Evolutionary conservation across 1,284 basidiomycete genomes (phyloP).

Genomic region (Irpex lacteus): DNA sequence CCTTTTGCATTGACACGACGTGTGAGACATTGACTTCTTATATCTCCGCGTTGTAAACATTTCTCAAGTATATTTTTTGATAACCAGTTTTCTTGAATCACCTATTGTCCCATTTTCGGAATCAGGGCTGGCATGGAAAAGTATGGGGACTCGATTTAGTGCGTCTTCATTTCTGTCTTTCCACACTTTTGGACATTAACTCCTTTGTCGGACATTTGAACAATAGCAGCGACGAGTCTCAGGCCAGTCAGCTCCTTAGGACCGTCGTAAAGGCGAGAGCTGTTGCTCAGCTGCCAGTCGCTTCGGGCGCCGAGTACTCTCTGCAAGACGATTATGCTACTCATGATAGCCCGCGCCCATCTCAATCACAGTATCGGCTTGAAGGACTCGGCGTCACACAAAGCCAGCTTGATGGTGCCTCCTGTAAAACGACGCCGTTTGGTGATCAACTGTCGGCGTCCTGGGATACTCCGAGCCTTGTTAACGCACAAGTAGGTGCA

Average conservation of each 20-base stretch:
- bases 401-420: conserved; percentile 31
- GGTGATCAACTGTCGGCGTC: background rate
- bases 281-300: background rate
- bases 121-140: background rate
- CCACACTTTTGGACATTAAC: background rate
- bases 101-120: background rate
- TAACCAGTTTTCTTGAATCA: background rate
- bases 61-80: background rate
- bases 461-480: background rate
- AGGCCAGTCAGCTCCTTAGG: conserved; percentile 18
- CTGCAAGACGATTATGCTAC: conserved; percentile 9
- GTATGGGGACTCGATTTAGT: conserved; percentile 10
- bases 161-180: background rate
- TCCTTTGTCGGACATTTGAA: background rate
- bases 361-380: conserved; percentile 47
- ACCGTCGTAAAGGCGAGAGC: conserved; percentile 10
- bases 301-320: conserved; percentile 4
- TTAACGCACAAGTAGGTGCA: background rate
- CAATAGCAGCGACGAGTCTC: conserved; percentile 18
- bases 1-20: background rate
- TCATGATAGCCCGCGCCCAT: conserved; percentile 10
- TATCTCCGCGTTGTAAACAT: background rate
- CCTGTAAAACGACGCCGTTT: background rate
- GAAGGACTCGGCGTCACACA: conserved; percentile 52
- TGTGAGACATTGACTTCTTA: background rate